A percentile compares a stretch with the other conserved stretches of the same genome.
Evolutionary conservation across 2,329 filamentous ascomycete species (phyloP).

Genomic region (Fulvia fulva): DNA sequence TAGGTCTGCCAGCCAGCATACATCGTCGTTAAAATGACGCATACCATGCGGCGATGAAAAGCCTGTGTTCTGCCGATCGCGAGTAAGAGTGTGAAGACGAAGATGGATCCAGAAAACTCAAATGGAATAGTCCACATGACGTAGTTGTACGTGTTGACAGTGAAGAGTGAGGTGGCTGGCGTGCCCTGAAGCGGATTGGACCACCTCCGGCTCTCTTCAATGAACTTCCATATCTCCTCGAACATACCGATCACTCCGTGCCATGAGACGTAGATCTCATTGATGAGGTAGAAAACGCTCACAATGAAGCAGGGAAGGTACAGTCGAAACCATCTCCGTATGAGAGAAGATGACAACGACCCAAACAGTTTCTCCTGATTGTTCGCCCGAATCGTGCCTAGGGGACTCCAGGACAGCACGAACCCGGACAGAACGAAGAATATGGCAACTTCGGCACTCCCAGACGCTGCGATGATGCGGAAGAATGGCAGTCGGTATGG

Average conservation of each 20-base stretch:
- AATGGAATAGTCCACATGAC: slow-evolving; percentile 10
- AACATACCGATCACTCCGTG: neutral
- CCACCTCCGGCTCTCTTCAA: neutral
- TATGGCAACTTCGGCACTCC: slow-evolving; percentile 6
- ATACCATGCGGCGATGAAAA: neutral
- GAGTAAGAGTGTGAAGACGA: slow-evolving; percentile 5
- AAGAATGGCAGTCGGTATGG: slow-evolving; percentile 8
- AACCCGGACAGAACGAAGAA: slow-evolving; percentile 12
- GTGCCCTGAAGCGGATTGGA: slow-evolving; percentile 3
- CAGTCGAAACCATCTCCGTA: slow-evolving; percentile 7
- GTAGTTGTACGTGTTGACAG: slow-evolving; percentile 3
- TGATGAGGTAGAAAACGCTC: neutral
- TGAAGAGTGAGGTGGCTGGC: neutral
- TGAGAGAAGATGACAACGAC: slow-evolving; percentile 1
- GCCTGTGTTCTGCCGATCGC: slow-evolving; percentile 1
- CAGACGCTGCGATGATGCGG: slow-evolving; percentile 3
- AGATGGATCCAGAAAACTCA: slow-evolving; percentile 8
- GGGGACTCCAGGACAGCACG: slow-evolving; percentile 5
- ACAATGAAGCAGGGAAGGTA: slow-evolving; percentile 4
- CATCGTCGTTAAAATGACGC: neutral
- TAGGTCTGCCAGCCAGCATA: neutral
- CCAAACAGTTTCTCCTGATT: slow-evolving; percentile 1
- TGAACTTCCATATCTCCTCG: neutral
- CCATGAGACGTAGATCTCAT: neutral
- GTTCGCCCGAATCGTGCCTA: neutral